Evolutionary conservation across 2,329 filamentous ascomycete genomes (phyloP).

Genomic region (Cercospora zeina): DNA sequence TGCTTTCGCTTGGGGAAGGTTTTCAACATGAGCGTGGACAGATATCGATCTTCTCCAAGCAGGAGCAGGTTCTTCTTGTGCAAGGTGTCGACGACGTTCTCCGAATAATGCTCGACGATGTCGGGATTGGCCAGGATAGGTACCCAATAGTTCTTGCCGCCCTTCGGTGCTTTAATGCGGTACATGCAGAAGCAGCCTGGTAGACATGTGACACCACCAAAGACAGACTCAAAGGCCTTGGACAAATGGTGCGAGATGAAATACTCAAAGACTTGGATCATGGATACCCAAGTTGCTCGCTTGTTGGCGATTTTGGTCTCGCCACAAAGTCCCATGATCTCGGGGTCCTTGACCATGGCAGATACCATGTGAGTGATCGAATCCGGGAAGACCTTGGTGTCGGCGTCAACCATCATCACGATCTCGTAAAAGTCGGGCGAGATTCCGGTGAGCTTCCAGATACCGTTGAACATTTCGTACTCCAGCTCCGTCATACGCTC

Average conservation of each 20-base stretch:
- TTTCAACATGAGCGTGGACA: conserved; percentile 95
- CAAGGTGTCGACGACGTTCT: conserved; percentile 96
- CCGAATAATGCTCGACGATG: conserved; percentile 97
- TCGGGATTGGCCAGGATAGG: conserved; percentile 97
- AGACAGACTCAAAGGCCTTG: conserved; percentile 97
- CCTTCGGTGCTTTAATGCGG: conserved; percentile 98
- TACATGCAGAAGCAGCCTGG: conserved; percentile 99
- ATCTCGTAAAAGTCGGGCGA: conserved; percentile 97
- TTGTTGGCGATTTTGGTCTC: conserved; percentile 99
- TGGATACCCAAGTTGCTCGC: conserved; percentile 87
- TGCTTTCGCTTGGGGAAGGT: conserved; percentile 99
- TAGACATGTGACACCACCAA: conserved; percentile 97
- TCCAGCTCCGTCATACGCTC: conserved; percentile 99
- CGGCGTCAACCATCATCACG: conserved; percentile 98
- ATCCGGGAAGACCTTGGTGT: conserved; percentile 98
- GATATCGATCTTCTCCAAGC: conserved; percentile 89
- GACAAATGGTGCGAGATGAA: conserved; percentile 97
- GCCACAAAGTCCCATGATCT: conserved; percentile 98
- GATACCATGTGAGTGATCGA: conserved; percentile 98
- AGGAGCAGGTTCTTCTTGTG: conserved; percentile 96
- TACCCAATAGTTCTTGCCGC: conserved; percentile 98
- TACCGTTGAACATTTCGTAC: conserved; percentile 98
- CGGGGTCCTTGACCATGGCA: conserved; percentile 97
- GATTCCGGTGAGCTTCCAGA: conserved; percentile 98
- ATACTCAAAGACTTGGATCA: conserved; percentile 99